Percentiles rank a stretch among this genome's conserved stretches.
These are phyloP conservation scores for Gastrolobium bilobum DNA, from an alignment of 306 rosid genomes.

Conservation along the genomic window DNA sequence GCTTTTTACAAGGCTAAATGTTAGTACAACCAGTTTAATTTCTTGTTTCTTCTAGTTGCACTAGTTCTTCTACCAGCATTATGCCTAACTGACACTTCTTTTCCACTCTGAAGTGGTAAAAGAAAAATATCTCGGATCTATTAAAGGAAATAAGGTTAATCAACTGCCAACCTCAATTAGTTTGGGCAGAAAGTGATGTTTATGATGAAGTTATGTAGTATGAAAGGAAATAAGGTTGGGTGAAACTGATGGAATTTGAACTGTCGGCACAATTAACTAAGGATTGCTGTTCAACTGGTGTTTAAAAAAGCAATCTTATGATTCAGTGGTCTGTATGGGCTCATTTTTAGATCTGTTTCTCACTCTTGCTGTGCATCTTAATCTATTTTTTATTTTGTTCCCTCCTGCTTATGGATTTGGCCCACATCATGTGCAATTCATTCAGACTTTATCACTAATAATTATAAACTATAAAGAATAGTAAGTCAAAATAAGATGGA, in stretches of 20 bases:
- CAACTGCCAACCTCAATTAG: no score
- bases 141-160: background rate
- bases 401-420: slow-evolving; percentile 39
- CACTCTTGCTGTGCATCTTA: slow-evolving; percentile 32
- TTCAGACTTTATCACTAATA: background rate
- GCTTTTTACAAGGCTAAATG: background rate
- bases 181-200: no score
- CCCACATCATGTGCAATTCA: slow-evolving; percentile 52
- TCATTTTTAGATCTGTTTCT: slow-evolving; percentile 32
- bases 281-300: background rate
- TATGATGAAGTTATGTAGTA: no score
- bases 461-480: slow-evolving; percentile 4
- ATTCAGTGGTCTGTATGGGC: slow-evolving; percentile 17
- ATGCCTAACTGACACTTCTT: background rate
- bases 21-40: background rate
- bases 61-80: slow-evolving; percentile 24
- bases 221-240: background rate
- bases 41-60: background rate
- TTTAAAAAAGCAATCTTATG: slow-evolving; percentile 9
- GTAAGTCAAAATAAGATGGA: slow-evolving; percentile 39
- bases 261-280: slow-evolving; percentile 28
- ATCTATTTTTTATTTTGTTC: slow-evolving; percentile 33
- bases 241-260: slow-evolving; percentile 9
- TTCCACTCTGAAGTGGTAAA: background rate
- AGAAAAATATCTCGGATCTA: background rate